Conservation (phyloP, 106 monocot species). For the Agapanthus africanus region DNA sequence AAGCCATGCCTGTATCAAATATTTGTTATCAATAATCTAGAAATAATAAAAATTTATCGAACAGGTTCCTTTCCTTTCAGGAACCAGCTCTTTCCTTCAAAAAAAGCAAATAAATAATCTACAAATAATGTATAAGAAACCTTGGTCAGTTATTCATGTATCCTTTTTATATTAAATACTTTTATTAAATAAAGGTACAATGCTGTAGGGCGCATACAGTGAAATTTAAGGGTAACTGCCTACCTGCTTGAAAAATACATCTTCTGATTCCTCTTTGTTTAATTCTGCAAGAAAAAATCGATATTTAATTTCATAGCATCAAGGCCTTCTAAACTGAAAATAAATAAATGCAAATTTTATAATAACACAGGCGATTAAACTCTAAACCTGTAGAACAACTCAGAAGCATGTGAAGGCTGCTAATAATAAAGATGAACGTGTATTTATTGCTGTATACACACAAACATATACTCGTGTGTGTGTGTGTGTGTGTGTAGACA, state of each 20-base stretch:
- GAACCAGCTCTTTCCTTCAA: too few species aligned
- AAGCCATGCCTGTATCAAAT: constrained; percentile 97
- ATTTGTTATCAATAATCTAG: too few species aligned
- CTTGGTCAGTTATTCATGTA: too few species aligned
- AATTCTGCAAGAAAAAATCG: constrained; percentile 35
- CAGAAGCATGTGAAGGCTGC: not conserved
- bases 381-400: not conserved
- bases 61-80: too few species aligned
- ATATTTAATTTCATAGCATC: not conserved
- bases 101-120: too few species aligned
- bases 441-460: not conserved
- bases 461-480: too few species aligned
- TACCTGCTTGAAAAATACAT: constrained; percentile 67
- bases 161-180: too few species aligned
- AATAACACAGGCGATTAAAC: not conserved
- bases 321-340: not conserved
- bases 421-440: not conserved
- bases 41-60: too few species aligned
- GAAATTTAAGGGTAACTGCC: too few species aligned
- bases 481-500: not conserved
- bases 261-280: constrained; percentile 51
- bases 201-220: too few species aligned
- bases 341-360: not conserved
- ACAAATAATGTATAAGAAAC: too few species aligned
- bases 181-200: too few species aligned